Percentiles rank a stretch among this genome's conserved stretches.
Conservation (phyloP, 257 asterid species). For the Solanum habrochaites region DNA sequence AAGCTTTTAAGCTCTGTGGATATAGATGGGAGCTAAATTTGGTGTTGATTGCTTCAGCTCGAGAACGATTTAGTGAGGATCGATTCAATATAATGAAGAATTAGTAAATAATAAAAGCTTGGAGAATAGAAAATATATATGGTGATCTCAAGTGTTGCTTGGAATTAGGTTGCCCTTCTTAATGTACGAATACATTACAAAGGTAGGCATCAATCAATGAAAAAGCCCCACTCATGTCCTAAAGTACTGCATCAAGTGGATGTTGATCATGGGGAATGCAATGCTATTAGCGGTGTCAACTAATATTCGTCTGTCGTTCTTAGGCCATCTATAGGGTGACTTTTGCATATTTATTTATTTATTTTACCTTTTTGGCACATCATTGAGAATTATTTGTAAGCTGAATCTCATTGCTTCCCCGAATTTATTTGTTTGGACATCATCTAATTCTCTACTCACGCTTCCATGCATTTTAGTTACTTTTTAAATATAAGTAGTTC, state of each 20-base stretch:
- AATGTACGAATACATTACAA: too few species aligned
- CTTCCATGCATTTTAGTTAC: background rate
- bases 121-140: background rate
- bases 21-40: background rate
- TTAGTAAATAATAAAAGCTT: background rate
- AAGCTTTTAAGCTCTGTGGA: too few species aligned
- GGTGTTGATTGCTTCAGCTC: background rate
- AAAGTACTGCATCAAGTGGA: background rate
- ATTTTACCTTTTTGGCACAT: background rate
- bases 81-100: background rate
- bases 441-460: background rate
- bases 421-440: background rate
- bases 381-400: background rate
- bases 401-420: background rate
- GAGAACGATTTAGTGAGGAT: background rate
- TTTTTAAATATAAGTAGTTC: background rate
- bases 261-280: background rate
- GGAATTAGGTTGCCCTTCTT: background rate
- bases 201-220: background rate
- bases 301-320: background rate
- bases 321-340: fast-evolving
- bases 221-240: background rate
- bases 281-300: background rate
- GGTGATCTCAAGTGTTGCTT: background rate
- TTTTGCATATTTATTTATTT: background rate